These are phyloP conservation scores for Acer negundo DNA, from an alignment of 345 rosid genomes.

Conservation along the genomic window DNA sequence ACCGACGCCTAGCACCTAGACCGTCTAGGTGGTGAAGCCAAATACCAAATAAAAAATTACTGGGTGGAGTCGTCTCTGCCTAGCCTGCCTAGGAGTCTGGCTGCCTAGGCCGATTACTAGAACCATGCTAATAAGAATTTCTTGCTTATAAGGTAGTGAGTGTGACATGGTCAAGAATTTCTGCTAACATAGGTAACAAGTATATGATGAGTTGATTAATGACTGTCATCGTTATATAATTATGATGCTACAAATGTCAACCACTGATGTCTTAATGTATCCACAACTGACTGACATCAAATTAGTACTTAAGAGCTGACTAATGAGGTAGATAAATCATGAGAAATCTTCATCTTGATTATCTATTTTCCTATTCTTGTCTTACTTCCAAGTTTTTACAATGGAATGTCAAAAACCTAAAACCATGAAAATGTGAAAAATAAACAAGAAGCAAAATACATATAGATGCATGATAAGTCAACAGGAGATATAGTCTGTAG, in stretches of 20 bases:
- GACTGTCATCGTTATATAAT: neutral
- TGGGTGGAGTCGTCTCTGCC: too few species aligned
- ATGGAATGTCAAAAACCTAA: neutral
- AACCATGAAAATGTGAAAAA: neutral
- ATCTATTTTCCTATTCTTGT: neutral
- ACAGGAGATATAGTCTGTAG: neutral
- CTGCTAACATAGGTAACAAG: neutral
- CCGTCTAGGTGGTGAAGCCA: too few species aligned
- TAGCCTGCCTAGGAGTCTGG: too few species aligned
- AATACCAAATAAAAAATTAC: too few species aligned
- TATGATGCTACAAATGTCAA: neutral
- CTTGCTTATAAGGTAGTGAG: neutral
- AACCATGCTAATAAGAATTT: neutral
- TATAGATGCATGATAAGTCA: neutral
- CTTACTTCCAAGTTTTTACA: neutral
- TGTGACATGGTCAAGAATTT: neutral
- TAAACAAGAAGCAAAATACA: neutral
- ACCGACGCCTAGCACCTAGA: too few species aligned
- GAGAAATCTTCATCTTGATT: constrained; percentile 2
- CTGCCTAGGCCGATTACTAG: neutral
- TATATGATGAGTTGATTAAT: neutral
- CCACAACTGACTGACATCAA: neutral
- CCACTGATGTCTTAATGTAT: neutral
- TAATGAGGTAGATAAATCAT: neutral
- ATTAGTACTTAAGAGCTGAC: neutral